Base-by-base conservation (phyloP, 2,329 filamentous ascomycete genomes). In the Epichloe uncinata region DNA sequence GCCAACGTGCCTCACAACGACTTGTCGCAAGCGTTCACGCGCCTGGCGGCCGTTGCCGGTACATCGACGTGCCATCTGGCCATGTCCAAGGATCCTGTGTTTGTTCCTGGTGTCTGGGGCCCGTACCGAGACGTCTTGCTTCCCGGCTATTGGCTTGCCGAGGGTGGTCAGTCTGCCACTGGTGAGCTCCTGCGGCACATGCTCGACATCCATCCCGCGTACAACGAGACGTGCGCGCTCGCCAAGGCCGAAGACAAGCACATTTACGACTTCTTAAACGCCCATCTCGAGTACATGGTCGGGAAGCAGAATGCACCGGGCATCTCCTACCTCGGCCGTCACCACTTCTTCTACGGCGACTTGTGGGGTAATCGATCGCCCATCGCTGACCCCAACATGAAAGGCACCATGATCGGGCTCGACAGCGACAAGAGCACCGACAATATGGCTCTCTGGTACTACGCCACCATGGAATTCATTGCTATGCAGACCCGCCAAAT, bases 271-370 rank as follows among this genome's bases (percentile, higher is more conserved):
- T 95, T 90, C 66, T 78, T 98, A 50, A 97, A 98, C 67, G 77
- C 82, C 54, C 89, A 94, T 61, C 79, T 98, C 11, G 78, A 81
- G 53, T 81, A 87, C 58, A 77, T 97, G 73, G 78, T 78, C 22
- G 77, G 83, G 59, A 82, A 82, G 60, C 68, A 72, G 22, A 71
- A 75, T 2, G 87, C 87, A 3, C 90, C 90, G 0, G 81, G 80
- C 48, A 78, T 97, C 54, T 84, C 87, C 16, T 94, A 90, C 66
- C 75, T 98, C 2, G 89, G 82, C 12, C 86, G 91, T 8, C 91
- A 98, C 68, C 85, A 95, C 71, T 98, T 98, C 79, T 94, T 98
- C 73, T 98, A 98, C 66, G 93, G 93, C 55, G 93, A 98, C 63
- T 76, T 97, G 4, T 97, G 94, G 77, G 93, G 93, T 53, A 98